Percentiles rank a stretch among this genome's conserved stretches.
These are phyloP conservation scores for Hypoxylon sp. DNA, from an alignment of 2,329 filamentous ascomycete species.

Conservation along the genomic window DNA sequence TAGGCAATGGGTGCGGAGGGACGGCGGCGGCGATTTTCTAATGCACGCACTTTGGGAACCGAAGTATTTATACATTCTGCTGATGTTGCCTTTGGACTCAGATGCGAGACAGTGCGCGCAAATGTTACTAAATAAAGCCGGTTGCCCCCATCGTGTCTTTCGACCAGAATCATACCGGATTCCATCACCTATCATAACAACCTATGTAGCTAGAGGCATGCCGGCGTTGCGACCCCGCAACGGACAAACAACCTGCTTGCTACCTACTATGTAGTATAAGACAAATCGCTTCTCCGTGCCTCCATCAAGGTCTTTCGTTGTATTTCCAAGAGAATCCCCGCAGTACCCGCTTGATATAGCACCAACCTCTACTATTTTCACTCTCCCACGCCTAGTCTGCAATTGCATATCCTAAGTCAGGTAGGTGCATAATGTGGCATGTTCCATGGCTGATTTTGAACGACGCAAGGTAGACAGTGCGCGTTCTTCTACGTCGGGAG, in stretches of 20 bases:
- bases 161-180: neutral
- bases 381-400: constrained; percentile 11
- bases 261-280: constrained; percentile 11
- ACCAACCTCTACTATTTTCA: constrained; percentile 34
- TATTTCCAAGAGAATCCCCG: constrained; percentile 29
- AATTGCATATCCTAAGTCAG: constrained; percentile 17
- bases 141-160: neutral
- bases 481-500: constrained; percentile 10
- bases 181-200: constrained; percentile 12
- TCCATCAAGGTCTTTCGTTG: constrained; percentile 18
- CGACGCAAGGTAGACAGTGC: constrained; percentile 22
- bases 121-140: constrained; percentile 11
- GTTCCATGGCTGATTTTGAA: constrained; percentile 7
- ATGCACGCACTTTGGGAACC: constrained; percentile 33
- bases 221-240: constrained; percentile 35
- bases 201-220: constrained; percentile 32
- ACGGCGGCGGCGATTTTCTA: constrained; percentile 21
- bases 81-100: constrained; percentile 8
- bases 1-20: constrained; percentile 30
- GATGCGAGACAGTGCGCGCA: neutral
- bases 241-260: constrained; percentile 19
- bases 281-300: constrained; percentile 20
- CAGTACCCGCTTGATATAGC: constrained; percentile 23
- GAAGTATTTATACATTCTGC: constrained; percentile 9
- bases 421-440: constrained; percentile 13